Base-by-base conservation (phyloP, 2,329 filamentous ascomycete species). In the Chaetomium sp. region DNA sequence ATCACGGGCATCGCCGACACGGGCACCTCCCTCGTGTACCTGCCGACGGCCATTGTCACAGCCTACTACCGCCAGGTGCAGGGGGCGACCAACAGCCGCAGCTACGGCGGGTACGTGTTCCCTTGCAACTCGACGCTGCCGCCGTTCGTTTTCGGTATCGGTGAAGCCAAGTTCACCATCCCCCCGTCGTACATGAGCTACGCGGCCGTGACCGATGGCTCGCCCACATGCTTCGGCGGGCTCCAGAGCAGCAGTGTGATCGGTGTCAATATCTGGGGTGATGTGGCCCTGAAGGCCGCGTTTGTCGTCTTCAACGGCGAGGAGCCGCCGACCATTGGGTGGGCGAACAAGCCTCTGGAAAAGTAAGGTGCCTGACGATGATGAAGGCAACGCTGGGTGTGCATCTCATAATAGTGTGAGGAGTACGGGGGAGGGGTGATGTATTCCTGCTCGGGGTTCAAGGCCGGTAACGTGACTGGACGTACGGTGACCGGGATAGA, bases 171-270 rank as follows among this genome's bases (percentile, higher is more conserved):
- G 64, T 79, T 81, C 56, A 83, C 78, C 23, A 79, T 87, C 23
- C 79, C 82, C 1, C 81, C 83, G 10, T 68, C 74, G 19, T 78
- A 79, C 67, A 77, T 87, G 60, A 73, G 69, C 63, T 74, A 72
- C 38, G 69, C 67, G 10, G 57, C 50, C 23, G 64, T 69, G n/a
- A 38, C 64, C 4, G 27, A 57, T 2, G 66, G 63, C 3, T 66
- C 72, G 7, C 72, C 74, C 1, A 78, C 62, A 47, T 91, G 88
- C 82, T 89, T 83, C 71, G 88, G 88, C 66, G 88, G 88, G 57
- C 81, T 91, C 63, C 88, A 91, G 80, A 69, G 64, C 56, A 71
- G 69, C 65, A 56, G 42, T 25, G 55, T 59, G 8, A 19, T 72
- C 16, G 71, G 71, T 16, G 69, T 72, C 57, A 72, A 71, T 21